Base-by-base conservation (phyloP, 139 green algal genomes). In the Pseudopediastrum boryanum region DNA sequence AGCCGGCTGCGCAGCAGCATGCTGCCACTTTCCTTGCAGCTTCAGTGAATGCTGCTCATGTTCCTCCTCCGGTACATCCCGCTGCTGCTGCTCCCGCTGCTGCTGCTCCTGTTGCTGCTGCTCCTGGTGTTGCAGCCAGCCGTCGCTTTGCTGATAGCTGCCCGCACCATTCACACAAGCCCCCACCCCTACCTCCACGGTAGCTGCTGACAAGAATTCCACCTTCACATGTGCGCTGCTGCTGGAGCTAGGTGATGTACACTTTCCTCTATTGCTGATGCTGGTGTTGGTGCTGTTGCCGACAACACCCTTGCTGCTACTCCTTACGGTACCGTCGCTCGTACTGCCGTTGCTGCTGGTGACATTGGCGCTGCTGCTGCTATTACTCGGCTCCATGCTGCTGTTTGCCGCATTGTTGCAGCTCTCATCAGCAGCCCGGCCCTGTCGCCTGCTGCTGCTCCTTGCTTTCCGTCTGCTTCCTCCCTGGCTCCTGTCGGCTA, bases 31-130 rank as follows among this genome's bases (percentile, higher is more conserved):
- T n/a, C n/a, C n/a, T n/a, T n/a, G n/a, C n/a, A n/a, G n/a, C n/a
- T n/a, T n/a, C n/a, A n/a, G n/a, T n/a, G n/a, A n/a, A n/a, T n/a
- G n/a, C 48, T 58, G 16, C 36, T 21, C 64, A 38, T 54, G 64
- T 41, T 54, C 39, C 5, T 51, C 12, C 48, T 46, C 35, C 5
- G 23, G 31, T 50, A 12, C 29, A 13, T 10, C 29, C 21, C 33
- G 68, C 68, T 62, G 46, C 68, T 62, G 68, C 68, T 76, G 46
- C 69, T 76, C 16, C 54, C 7, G 54, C 54, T 31, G 10, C 10
- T 10, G 54, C 54, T 19, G 54, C 54, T 19, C 25, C 54, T 64
- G 54, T n/a, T 19, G 48, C 48, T 58, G 48, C 48, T 58, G 48
- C 48, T 58, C 16, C 48, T 58, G 48, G 16, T 16, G 13, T 9